Base-by-base conservation (phyloP, 257 asterid genomes). In the Solanum virginianum region DNA sequence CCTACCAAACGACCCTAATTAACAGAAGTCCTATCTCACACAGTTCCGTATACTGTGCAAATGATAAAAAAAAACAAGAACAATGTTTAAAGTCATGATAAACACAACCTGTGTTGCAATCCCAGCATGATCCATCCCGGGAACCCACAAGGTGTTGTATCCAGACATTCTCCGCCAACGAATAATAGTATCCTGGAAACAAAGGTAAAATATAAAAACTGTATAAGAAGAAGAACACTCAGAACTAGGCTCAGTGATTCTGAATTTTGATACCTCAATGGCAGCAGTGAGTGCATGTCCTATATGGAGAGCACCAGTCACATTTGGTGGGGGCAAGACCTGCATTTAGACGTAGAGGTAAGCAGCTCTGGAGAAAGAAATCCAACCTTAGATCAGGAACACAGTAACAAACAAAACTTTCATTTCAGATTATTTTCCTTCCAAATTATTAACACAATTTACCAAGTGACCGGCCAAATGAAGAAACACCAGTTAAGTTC, bases 161-260 rank as follows among this genome's bases (percentile, higher is more conserved):
- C 99, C 99, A 81, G 99, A 94, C 99, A 97, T 97, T 84, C 98
- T 91, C 82, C 92, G 92, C 98, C 98, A 97, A 81, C 98, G 98
- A 87, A 95, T 97, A 85, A 95, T 93, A 70, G 98, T 95, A 87
- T 96, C 99, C 99, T 96, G 80, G 81, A 26, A 84, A 84, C 81
- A 86, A 70, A 49, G 75, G 54, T 59, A 32, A 72, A 82, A 20
- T 43, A 54, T 10, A 47, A 65, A 83, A 55, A 83, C 24, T 85
- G 39, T 81, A 74, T 53, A 32, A 26, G 8, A 5, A 59, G 80
- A 82, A 49, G 65, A 80, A 82, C 62, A 10, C 47, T 72, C 83
- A 85, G 15, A 43, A 66, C 80, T 59, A 62, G 80, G 51, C 87
- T 53, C 80, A 75, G 41, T 80, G 57, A 86, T 41, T 57, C 62